These are phyloP conservation scores for Hibiscus syriacus DNA, from an alignment of 345 rosid genomes.

Conservation along the genomic window DNA sequence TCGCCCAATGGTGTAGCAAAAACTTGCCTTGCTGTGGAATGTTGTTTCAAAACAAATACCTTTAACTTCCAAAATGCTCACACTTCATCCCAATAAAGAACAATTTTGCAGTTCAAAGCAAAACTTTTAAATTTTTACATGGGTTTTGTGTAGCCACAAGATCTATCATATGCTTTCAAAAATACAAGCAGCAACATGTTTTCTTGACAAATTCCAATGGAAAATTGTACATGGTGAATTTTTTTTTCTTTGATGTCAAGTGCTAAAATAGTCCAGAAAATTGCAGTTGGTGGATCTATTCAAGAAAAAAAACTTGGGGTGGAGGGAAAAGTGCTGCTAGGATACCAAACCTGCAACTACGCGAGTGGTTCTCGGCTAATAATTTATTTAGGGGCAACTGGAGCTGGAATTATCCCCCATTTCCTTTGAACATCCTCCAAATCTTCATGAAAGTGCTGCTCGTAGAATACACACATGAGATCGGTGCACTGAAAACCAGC, in stretches of 20 bases:
- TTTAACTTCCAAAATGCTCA: too few species aligned
- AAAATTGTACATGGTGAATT: too few species aligned
- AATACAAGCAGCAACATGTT: not conserved
- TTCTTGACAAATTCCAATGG: not conserved
- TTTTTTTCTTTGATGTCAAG: too few species aligned
- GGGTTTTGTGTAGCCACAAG: too few species aligned
- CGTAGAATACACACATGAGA: conserved; percentile 61
- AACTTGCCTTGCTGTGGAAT: too few species aligned
- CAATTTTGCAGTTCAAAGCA: too few species aligned
- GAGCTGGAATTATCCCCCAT: conserved; percentile 56
- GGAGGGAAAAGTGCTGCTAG: not conserved
- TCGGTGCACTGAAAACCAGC: conserved; percentile 53
- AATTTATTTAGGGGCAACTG: conserved; percentile 26
- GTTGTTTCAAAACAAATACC: too few species aligned
- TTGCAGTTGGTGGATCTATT: not conserved
- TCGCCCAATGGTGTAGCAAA: too few species aligned
- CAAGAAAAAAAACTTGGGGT: not conserved
- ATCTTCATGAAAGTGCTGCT: conserved; percentile 61
- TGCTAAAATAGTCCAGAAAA: not conserved
- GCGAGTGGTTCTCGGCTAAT: not conserved
- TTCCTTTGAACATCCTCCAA: conserved; percentile 53
- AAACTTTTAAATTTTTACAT: too few species aligned
- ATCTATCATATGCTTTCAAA: not conserved
- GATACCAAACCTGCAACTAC: not conserved
- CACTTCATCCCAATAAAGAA: too few species aligned